These are phyloP conservation scores for Ganoderma boninense DNA, from an alignment of 1,284 basidiomycete genomes.

Conservation along the genomic window DNA sequence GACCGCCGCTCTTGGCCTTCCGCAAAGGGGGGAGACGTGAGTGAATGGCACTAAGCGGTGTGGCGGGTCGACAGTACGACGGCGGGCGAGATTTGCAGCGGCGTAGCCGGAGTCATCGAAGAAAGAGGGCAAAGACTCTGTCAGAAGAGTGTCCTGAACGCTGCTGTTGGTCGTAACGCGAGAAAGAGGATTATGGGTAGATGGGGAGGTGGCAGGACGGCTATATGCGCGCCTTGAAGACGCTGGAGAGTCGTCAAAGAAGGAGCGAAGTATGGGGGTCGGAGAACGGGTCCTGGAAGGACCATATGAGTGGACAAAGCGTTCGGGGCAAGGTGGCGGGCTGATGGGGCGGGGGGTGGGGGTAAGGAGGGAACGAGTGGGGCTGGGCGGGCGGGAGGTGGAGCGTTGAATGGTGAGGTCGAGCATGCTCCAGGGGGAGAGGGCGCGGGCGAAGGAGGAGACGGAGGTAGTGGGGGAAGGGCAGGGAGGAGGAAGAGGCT, in stretches of 20 bases:
- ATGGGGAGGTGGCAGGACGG: constrained; percentile 28
- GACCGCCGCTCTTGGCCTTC: constrained; percentile 36
- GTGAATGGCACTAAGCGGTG: constrained; percentile 34
- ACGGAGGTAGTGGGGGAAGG: constrained; percentile 32
- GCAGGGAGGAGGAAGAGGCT: constrained; percentile 31
- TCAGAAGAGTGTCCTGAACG: constrained; percentile 12
- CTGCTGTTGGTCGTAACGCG: constrained; percentile 20
- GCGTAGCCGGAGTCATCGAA: constrained; percentile 33
- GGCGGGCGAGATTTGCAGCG: constrained; percentile 26
- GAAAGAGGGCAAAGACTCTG: constrained; percentile 28
- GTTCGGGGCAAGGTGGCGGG: constrained; percentile 22
- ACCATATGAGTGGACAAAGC: constrained; percentile 11
- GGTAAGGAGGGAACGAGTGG: constrained; percentile 26
- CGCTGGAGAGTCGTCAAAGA: constrained; percentile 31
- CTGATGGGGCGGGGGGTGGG: constrained; percentile 24
- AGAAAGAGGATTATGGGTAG: constrained; percentile 21
- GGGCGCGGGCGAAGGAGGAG: constrained; percentile 28
- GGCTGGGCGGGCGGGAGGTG: constrained; percentile 32
- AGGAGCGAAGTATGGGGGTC: constrained; percentile 26
- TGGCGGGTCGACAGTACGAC: constrained; percentile 33
- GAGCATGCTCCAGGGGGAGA: constrained; percentile 32
- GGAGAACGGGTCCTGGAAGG: constrained; percentile 16
- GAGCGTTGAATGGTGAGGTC: constrained; percentile 28
- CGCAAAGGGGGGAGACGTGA: constrained; percentile 39
- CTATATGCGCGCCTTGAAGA: constrained; percentile 26